Conservation (phyloP, 192 early-diverging fungal species). For the Coemansia sp. region DNA sequence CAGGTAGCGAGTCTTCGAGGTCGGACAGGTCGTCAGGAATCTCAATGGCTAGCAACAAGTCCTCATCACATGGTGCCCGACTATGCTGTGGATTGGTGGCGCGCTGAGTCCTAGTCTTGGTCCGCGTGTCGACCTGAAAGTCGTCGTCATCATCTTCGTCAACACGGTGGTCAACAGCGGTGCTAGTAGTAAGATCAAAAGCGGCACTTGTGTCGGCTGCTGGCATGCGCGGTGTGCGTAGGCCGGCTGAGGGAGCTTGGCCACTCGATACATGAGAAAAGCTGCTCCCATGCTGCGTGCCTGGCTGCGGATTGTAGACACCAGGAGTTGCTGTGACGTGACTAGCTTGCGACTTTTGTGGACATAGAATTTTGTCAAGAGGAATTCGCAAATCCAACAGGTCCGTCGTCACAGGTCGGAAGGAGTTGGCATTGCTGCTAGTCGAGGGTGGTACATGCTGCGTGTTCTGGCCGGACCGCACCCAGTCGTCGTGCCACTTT, state of each 20-base stretch:
- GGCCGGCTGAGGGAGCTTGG: neutral
- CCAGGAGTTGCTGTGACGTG: neutral
- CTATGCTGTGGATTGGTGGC: neutral
- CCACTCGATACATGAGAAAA: neutral
- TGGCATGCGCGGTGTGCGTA: neutral
- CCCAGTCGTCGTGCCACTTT: conserved; percentile 35
- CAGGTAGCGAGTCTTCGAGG: neutral
- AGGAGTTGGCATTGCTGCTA: neutral
- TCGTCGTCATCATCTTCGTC: conserved; percentile 30
- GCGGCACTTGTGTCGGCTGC: neutral
- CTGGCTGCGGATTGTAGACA: neutral
- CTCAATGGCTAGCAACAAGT: conserved; percentile 27
- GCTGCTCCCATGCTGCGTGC: neutral
- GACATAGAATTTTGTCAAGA: conserved; percentile 22
- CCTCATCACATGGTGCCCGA: conserved; percentile 3
- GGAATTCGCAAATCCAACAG: conserved; percentile 37
- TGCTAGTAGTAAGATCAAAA: neutral
- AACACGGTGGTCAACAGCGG: neutral
- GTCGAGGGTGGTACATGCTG: conserved; percentile 2
- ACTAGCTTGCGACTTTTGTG: neutral
- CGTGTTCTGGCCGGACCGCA: conserved; percentile 21
- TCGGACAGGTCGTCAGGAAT: conserved; percentile 27
- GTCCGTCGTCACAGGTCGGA: conserved; percentile 17
- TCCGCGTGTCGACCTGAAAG: conserved; percentile 18
- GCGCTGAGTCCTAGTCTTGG: neutral